These are phyloP conservation scores for Alisma plantagoaquatica DNA, from an alignment of 106 monocot species.

Conservation along the genomic window DNA sequence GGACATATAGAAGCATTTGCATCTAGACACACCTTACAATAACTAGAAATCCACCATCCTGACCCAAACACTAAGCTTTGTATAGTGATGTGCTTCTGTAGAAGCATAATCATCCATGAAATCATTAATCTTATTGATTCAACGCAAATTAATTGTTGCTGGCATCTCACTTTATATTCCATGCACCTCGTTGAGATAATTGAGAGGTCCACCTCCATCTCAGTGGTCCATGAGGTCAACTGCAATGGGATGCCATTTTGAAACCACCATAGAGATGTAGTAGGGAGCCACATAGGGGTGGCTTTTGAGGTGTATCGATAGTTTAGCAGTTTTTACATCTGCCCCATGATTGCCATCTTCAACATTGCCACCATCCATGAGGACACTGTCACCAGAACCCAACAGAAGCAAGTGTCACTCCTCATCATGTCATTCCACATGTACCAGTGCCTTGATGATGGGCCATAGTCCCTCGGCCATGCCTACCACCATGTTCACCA, in stretches of 20 bases:
- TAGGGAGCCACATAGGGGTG: neutral
- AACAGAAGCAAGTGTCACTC: conserved; percentile 7
- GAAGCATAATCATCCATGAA: conserved; percentile 6
- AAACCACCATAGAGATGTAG: neutral
- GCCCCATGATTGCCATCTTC: conserved; percentile 16
- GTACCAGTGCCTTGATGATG: conserved; percentile 8
- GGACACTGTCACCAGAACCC: conserved; percentile 11
- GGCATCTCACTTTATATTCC: conserved; percentile 8
- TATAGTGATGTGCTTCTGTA: conserved; percentile 10
- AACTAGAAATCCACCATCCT: neutral
- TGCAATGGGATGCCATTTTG: conserved; percentile 9
- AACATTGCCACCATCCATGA: conserved; percentile 12
- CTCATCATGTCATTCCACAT: conserved; percentile 14
- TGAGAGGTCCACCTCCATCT: conserved; percentile 9
- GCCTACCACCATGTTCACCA: too few relatives aligned
- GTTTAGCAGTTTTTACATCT: conserved; percentile 8
- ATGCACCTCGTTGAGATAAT: conserved; percentile 16
- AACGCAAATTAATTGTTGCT: conserved; percentile 1
- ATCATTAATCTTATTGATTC: conserved; percentile 12
- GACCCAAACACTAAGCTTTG: conserved; percentile 4
- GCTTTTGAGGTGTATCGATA: conserved; percentile 13
- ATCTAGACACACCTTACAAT: conserved; percentile 3
- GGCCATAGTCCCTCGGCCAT: too few relatives aligned
- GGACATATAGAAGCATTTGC: conserved; percentile 1
- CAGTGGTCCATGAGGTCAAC: conserved; percentile 11